These are phyloP conservation scores for Pseudomonodictys pantanalensis DNA, from an alignment of 495 filamentous ascomycete genomes.

Conservation along the genomic window DNA sequence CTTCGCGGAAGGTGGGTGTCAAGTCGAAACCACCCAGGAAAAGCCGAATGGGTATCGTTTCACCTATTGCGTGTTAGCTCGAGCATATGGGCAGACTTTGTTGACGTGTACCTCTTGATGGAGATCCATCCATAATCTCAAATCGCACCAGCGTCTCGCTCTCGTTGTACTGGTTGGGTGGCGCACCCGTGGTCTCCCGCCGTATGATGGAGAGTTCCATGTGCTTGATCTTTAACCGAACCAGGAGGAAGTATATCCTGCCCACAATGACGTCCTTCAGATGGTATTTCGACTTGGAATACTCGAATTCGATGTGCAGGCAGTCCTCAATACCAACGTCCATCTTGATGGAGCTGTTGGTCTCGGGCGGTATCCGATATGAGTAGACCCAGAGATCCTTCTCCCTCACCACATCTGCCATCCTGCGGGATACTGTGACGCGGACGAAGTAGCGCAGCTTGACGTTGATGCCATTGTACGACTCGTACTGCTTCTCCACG, in stretches of 20 bases:
- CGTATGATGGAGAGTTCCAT: constrained; percentile 99
- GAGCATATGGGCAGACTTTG: constrained; percentile 33
- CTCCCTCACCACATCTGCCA: constrained; percentile 97
- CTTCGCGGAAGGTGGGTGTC: constrained; percentile 97
- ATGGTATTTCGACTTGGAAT: constrained; percentile 98
- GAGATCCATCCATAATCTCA: constrained; percentile 99
- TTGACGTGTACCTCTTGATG: constrained; percentile 68
- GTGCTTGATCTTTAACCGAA: constrained; percentile 98
- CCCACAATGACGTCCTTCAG: constrained; percentile 99
- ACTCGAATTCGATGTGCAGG: constrained; percentile 99
- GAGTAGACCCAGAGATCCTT: constrained; percentile 99
- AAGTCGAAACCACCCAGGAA: constrained; percentile 98
- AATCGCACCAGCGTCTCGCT: constrained; percentile 97
- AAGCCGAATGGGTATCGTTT: constrained; percentile 96
- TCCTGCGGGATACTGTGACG: constrained; percentile 91
- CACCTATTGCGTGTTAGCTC: no score
- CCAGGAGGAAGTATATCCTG: constrained; percentile 96
- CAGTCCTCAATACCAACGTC: constrained; percentile 99
- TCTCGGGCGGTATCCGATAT: constrained; percentile 97
- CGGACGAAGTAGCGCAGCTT: constrained; percentile 97
- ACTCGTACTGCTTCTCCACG: constrained; percentile 99
- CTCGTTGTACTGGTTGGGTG: constrained; percentile 99
- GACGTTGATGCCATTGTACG: constrained; percentile 99
- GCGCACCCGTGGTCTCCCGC: constrained; percentile 90
- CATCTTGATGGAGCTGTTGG: constrained; percentile 99